A percentile compares a stretch with the other conserved stretches of the same genome.
Conservation (phyloP, 768 basidiomycete species). For the Sporobolomyces roseus region DNA sequence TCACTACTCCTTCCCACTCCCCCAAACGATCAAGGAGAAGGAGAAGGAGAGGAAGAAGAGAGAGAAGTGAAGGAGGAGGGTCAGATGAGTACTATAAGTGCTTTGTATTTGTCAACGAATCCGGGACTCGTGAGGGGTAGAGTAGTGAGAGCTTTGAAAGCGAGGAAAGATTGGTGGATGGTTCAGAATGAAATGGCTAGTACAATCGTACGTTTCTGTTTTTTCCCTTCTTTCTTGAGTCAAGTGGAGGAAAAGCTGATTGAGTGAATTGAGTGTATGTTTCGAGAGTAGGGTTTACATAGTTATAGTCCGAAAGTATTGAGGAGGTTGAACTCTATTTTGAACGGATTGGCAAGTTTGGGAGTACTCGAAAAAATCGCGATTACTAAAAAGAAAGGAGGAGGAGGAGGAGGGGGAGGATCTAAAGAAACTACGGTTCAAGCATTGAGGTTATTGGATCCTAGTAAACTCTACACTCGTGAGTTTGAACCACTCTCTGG, state of each 20-base stretch:
- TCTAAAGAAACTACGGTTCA: background rate
- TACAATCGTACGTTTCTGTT: conserved; percentile 59
- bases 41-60: conserved; percentile 14
- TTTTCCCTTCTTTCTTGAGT: background rate
- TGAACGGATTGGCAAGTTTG: conserved; percentile 68
- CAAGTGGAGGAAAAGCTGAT: no score
- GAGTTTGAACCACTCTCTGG: background rate
- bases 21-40: conserved; percentile 49
- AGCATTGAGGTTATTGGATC: conserved; percentile 1
- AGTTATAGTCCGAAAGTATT: conserved; percentile 67
- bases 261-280: background rate
- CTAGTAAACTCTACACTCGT: conserved; percentile 47
- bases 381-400: conserved; percentile 54
- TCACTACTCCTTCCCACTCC: conserved; percentile 27
- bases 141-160: conserved; percentile 61
- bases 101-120: conserved; percentile 35
- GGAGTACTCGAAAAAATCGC: conserved; percentile 70
- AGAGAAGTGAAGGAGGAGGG: conserved; percentile 17
- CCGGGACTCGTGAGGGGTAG: conserved; percentile 62
- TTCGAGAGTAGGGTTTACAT: conserved; percentile 47
- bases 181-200: conserved; percentile 70
- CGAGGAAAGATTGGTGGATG: conserved; percentile 60
- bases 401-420: conserved; percentile 37
- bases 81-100: conserved; percentile 43
- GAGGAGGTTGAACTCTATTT: conserved; percentile 72